Percentiles rank a stretch among this genome's conserved stretches.
phyloP scores from a whole-genome alignment of 108 stramenopile species.

The Cyclotella choctawhatcheeana region DNA sequence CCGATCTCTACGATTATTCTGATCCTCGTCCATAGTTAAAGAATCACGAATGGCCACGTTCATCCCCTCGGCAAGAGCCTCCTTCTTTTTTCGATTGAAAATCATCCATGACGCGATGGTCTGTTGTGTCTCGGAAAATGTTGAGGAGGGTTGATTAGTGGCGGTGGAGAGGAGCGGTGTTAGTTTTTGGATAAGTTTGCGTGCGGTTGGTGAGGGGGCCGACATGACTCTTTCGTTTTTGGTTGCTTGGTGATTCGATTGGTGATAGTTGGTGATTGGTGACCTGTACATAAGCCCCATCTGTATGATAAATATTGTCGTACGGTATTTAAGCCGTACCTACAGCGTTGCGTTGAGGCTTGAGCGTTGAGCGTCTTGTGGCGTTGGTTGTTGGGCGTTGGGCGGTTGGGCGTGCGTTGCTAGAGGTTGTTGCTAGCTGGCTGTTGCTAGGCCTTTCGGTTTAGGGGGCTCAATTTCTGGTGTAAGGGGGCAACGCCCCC shows the following conservation, averaged over 20 bases:
- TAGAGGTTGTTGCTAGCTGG: too few species aligned
- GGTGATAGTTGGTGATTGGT: background rate
- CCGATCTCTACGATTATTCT: background rate
- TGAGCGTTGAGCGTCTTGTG: too few species aligned
- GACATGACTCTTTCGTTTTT: too few species aligned
- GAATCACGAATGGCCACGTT: background rate
- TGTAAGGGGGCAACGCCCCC: too few species aligned
- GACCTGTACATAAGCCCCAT: background rate
- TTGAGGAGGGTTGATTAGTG: background rate
- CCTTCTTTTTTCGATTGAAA: constrained; percentile 15
- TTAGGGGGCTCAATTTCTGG: too few species aligned
- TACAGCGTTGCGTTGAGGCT: too few species aligned
- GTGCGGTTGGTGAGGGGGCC: constrained; percentile 4
- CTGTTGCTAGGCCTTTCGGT: too few species aligned
- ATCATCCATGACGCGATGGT: constrained; percentile 16
- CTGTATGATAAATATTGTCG: too few species aligned
- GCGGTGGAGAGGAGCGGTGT: constrained; percentile 1
- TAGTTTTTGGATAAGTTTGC: constrained; percentile 7
- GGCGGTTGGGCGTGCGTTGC: too few species aligned
- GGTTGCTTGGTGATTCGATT: too few species aligned
- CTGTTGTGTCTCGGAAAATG: constrained; percentile 1
- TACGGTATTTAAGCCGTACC: too few species aligned
- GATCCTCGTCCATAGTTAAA: background rate
- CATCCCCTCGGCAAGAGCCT: background rate
- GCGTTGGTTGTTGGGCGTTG: too few species aligned